Percentiles rank a stretch among this genome's conserved stretches.
Evolutionary conservation across 2,329 filamentous ascomycete species (phyloP).

Genomic region (Neofusicoccum ribis): DNA sequence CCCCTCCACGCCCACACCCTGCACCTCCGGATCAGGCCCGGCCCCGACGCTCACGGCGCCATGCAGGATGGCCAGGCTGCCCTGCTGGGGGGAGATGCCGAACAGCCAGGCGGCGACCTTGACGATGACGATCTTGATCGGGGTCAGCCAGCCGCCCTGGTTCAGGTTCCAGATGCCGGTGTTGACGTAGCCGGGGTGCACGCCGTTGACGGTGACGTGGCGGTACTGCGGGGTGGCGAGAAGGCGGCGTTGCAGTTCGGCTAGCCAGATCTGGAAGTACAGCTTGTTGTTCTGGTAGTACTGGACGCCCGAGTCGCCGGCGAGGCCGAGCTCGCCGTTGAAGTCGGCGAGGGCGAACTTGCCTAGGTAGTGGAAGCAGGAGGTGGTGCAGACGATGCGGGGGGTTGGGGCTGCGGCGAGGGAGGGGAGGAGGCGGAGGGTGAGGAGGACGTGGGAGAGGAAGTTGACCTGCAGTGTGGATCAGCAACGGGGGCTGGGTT

Average conservation of each 20-base stretch:
- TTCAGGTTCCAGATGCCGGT: constrained; percentile 35
- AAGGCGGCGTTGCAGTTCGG: constrained; percentile 32
- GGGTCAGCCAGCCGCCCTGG: constrained; percentile 6
- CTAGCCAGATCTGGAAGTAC: constrained; percentile 36
- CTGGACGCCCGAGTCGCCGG: constrained; percentile 16
- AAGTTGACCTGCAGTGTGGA: constrained; percentile 31
- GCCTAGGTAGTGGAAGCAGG: constrained; percentile 32
- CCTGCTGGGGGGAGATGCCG: constrained; percentile 28
- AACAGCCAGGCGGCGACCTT: constrained; percentile 20
- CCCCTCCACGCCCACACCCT: constrained; percentile 21
- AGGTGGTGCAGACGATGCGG: constrained; percentile 34
- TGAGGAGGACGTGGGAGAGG: constrained; percentile 33
- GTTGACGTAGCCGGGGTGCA: constrained; percentile 35
- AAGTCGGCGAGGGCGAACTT: constrained; percentile 28
- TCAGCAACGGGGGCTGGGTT: too few relatives aligned
- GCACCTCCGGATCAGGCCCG: constrained; percentile 23
- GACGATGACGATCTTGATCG: constrained; percentile 6
- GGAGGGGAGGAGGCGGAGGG: constrained; percentile 24
- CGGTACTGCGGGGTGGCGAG: constrained; percentile 24
- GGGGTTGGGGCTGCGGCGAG: constrained; percentile 27
- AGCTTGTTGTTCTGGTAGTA: constrained; percentile 37
- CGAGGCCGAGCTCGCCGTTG: constrained; percentile 23
- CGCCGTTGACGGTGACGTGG: constrained; percentile 33
- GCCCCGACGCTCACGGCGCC: constrained; percentile 24
- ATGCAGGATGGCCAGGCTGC: constrained; percentile 27